Conservation (phyloP, 1,139 yeast species). For the Spathaspora jeffriesii region DNA sequence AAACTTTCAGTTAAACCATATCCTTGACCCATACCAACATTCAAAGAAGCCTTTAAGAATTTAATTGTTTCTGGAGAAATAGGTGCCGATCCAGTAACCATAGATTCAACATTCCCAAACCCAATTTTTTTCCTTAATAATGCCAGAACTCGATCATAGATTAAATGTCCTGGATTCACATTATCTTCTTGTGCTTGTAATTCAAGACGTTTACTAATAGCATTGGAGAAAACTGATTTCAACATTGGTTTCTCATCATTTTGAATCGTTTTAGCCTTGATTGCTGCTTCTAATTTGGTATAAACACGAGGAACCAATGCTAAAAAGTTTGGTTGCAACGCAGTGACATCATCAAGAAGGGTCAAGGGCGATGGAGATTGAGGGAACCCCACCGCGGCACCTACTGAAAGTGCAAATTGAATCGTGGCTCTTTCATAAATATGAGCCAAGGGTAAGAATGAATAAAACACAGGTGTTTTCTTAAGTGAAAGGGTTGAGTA, state of each 20-base stretch:
- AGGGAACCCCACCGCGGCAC: slow-evolving; percentile 42
- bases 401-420: slow-evolving; percentile 22
- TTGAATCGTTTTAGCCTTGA: slow-evolving; percentile 44
- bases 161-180: slow-evolving; percentile 18
- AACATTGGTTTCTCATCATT: slow-evolving; percentile 38
- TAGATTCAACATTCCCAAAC: slow-evolving; percentile 24
- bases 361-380: slow-evolving; percentile 36
- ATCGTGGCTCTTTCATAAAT: slow-evolving; percentile 54
- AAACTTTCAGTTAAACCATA: slow-evolving; percentile 49
- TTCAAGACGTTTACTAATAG: slow-evolving; percentile 30
- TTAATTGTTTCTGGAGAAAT: slow-evolving; percentile 40
- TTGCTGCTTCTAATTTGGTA: slow-evolving; percentile 43
- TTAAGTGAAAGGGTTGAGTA: slow-evolving; percentile 14
- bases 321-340: slow-evolving; percentile 34
- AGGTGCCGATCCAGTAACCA: slow-evolving; percentile 46
- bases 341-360: slow-evolving; percentile 37
- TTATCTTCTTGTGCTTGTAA: slow-evolving; percentile 22
- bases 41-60: slow-evolving; percentile 40
- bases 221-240: slow-evolving; percentile 24
- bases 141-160: slow-evolving; percentile 30
- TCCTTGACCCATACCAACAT: slow-evolving; percentile 42
- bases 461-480: slow-evolving; percentile 14
- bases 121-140: slow-evolving; percentile 37
- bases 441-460: slow-evolving; percentile 49
- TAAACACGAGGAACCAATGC: slow-evolving; percentile 41